A percentile compares a stretch with the other conserved stretches of the same genome.
Evolutionary conservation across 2,329 filamentous ascomycete genomes (phyloP).

Genomic region (Claviceps cyperi): DNA sequence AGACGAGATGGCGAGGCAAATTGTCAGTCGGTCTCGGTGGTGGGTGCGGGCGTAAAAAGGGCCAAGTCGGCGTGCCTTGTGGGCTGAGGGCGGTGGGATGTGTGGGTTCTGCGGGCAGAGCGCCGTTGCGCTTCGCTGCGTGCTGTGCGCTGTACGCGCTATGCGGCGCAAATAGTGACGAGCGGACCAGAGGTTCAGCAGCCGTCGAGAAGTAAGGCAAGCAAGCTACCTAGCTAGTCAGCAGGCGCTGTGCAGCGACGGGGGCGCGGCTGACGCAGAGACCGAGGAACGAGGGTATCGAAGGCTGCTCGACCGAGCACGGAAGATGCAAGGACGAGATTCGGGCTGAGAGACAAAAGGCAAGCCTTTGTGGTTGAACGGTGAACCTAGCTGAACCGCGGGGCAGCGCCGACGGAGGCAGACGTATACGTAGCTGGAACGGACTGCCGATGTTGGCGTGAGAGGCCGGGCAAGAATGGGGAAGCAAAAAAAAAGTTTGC

Average conservation of each 20-base stretch:
- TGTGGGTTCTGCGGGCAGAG: too few relatives aligned
- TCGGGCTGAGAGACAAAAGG: neutral
- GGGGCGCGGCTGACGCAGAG: too few relatives aligned
- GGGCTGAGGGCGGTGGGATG: too few relatives aligned
- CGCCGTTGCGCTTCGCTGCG: too few relatives aligned
- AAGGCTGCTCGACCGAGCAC: too few relatives aligned
- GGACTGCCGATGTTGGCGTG: neutral
- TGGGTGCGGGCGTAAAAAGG: neutral
- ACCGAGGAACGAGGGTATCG: too few relatives aligned
- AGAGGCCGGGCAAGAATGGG: neutral
- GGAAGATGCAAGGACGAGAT: neutral
- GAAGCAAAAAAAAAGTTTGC: neutral
- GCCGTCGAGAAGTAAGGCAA: neutral
- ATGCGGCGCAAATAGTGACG: too few relatives aligned
- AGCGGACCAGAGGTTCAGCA: too few relatives aligned
- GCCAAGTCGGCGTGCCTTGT: neutral
- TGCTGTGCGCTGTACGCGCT: too few relatives aligned
- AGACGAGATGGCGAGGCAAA: constrained; percentile 5
- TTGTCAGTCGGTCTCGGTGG: neutral
- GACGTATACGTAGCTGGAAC: neutral
- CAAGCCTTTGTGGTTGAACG: neutral
- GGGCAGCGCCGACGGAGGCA: neutral
- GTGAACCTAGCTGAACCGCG: neutral
- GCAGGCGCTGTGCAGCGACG: neutral
- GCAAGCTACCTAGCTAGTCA: neutral